A percentile compares a stretch with the other conserved stretches of the same genome.
These are phyloP conservation scores for Russula ochroleuca DNA, from an alignment of 768 basidiomycete genomes.

Conservation along the genomic window DNA sequence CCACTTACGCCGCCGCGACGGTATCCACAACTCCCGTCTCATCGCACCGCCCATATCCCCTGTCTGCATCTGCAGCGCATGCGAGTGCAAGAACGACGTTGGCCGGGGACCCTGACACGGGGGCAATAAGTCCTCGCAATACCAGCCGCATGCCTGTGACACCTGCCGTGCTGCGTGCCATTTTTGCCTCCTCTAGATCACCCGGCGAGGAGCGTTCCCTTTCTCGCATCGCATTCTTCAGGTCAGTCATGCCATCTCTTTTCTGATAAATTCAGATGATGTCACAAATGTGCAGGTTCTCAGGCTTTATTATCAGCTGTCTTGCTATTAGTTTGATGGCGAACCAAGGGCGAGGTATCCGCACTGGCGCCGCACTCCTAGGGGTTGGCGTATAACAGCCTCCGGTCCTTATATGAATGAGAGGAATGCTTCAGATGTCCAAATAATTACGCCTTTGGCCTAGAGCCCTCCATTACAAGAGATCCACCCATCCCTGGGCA, in stretches of 20 bases:
- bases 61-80: conserved; percentile 20
- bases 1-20: conserved; percentile 21
- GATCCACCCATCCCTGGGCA: conserved; percentile 31
- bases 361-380: conserved; percentile 58
- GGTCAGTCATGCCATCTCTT: conserved; percentile 41
- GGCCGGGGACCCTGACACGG: conserved; percentile 28
- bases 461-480: conserved; percentile 26
- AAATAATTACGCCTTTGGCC: background rate
- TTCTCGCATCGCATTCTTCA: conserved; percentile 82
- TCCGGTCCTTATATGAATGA: background rate
- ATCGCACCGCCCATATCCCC: conserved; percentile 23
- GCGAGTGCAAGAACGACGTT: conserved; percentile 3
- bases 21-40: background rate
- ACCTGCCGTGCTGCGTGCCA: conserved; percentile 73
- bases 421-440: background rate
- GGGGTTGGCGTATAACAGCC: conserved; percentile 49
- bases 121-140: conserved; percentile 40
- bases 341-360: conserved; percentile 64
- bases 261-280: background rate
- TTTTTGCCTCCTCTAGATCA: conserved; percentile 81
- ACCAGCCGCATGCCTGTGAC: conserved; percentile 75
- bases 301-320: conserved; percentile 79
- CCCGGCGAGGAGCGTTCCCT: conserved; percentile 78
- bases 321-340: conserved; percentile 73
- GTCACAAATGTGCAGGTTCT: conserved; percentile 48